These are phyloP conservation scores for Suhomyces atakaporum DNA, from an alignment of 1,139 yeast genomes.

Conservation along the genomic window DNA sequence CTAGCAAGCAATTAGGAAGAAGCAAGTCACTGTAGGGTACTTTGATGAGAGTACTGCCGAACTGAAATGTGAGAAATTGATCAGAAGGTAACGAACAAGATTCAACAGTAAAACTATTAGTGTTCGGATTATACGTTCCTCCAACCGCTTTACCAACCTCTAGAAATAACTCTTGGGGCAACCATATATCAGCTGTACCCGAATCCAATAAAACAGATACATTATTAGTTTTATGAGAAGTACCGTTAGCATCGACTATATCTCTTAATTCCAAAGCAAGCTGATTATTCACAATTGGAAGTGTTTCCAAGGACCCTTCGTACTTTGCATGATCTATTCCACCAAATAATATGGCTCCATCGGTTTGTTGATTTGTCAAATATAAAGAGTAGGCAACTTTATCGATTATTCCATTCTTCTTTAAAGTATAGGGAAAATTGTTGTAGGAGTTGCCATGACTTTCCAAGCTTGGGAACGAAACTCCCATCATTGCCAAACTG, in stretches of 20 bases:
- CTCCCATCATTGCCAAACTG: conserved; percentile 60
- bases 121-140: conserved; percentile 2
- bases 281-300: conserved; percentile 18
- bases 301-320: conserved; percentile 39
- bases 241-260: conserved; percentile 15
- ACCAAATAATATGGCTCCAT: conserved; percentile 57
- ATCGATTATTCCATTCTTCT: conserved; percentile 28
- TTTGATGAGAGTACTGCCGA: conserved; percentile 5
- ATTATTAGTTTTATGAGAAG: conserved; percentile 1
- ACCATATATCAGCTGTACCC: conserved; percentile 33
- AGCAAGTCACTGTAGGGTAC: conserved; percentile 10
- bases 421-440: conserved; percentile 31
- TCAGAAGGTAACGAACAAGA: conserved; percentile 7
- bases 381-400: conserved; percentile 42
- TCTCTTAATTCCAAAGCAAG: conserved; percentile 8
- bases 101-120: conserved; percentile 5
- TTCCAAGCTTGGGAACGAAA: conserved; percentile 35
- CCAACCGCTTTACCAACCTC: conserved; percentile 8
- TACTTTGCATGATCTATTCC: conserved; percentile 58
- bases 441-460: background rate
- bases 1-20: conserved; percentile 6
- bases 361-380: conserved; percentile 40
- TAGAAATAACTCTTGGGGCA: conserved; percentile 8
- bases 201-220: conserved; percentile 36
- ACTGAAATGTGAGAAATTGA: conserved; percentile 5